phyloP scores from a whole-genome alignment of 1,139 yeast genomes.

The Lodderomyces parapsilosis region DNA sequence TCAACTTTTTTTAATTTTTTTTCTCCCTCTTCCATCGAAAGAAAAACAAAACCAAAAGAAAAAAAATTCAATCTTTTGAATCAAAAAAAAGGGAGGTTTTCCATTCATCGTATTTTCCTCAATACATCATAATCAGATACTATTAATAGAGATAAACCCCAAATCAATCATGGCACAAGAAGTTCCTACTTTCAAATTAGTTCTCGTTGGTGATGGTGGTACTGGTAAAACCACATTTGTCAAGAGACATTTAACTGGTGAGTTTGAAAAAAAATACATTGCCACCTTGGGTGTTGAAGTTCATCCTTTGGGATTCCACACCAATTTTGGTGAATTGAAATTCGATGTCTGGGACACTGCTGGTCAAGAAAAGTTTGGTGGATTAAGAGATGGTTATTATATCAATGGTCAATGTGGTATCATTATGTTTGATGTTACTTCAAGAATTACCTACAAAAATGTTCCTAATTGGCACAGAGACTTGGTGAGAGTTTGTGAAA shows the following conservation, averaged over 20 bases:
- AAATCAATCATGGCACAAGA: slow-evolving; percentile 56
- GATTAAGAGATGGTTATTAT: slow-evolving; percentile 98
- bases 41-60: no score
- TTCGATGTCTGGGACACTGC: slow-evolving; percentile 99
- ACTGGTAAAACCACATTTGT: slow-evolving; percentile 99
- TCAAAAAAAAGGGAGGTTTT: no score
- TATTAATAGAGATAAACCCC: slow-evolving; percentile 4
- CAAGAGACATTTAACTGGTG: slow-evolving; percentile 99
- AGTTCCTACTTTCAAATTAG: slow-evolving; percentile 98
- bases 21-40: no score
- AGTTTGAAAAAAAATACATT: slow-evolving; percentile 97
- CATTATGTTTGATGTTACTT: slow-evolving; percentile 99
- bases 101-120: no score
- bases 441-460: slow-evolving; percentile 98
- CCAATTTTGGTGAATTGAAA: slow-evolving; percentile 98
- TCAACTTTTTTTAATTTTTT: no score
- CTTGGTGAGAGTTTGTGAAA: slow-evolving; percentile 98
- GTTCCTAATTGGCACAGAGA: slow-evolving; percentile 99
- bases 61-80: no score
- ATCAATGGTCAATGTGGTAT: slow-evolving; percentile 99
- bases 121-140: neutral
- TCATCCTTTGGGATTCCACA: slow-evolving; percentile 97
- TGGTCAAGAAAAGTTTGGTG: slow-evolving; percentile 99
- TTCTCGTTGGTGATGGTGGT: slow-evolving; percentile 99
- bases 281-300: slow-evolving; percentile 99